These are phyloP conservation scores for Monotropa hypopitys DNA, from an alignment of 179 eudicot species.

Conservation along the genomic window DNA sequence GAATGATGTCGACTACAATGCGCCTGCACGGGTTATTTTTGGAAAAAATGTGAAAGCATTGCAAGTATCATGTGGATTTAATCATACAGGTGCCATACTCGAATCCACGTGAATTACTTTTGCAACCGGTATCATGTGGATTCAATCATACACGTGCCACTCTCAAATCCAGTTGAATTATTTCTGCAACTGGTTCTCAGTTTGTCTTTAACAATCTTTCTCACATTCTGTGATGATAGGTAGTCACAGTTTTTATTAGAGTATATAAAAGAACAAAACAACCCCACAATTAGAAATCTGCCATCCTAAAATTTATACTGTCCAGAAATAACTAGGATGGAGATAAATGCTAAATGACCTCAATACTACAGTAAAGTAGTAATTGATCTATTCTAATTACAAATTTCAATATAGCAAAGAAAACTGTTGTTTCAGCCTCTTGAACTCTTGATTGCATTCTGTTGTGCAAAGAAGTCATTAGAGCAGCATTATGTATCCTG, in stretches of 20 bases:
- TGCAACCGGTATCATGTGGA: constrained; percentile 47
- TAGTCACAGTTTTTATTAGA: background rate
- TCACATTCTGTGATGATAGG: background rate
- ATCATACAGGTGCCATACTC: constrained; percentile 81
- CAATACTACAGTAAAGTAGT: background rate
- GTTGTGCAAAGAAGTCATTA: background rate
- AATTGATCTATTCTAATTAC: background rate
- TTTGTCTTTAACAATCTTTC: background rate
- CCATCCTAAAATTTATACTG: background rate
- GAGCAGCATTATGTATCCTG: background rate
- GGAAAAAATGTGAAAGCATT: constrained; percentile 59
- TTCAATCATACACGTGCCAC: constrained; percentile 91
- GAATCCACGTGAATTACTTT: constrained; percentile 18
- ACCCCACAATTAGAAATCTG: background rate
- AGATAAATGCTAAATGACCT: background rate
- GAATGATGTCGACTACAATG: constrained; percentile 62
- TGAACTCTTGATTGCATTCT: background rate
- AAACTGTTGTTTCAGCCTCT: background rate
- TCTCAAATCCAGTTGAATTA: constrained; percentile 25
- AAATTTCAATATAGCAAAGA: background rate
- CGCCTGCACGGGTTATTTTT: constrained; percentile 43
- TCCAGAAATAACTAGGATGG: background rate
- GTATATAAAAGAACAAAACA: background rate
- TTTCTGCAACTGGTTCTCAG: background rate
- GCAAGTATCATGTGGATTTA: constrained; percentile 84